phyloP scores from a whole-genome alignment of 768 basidiomycete genomes.

The Mrakia frigida region DNA sequence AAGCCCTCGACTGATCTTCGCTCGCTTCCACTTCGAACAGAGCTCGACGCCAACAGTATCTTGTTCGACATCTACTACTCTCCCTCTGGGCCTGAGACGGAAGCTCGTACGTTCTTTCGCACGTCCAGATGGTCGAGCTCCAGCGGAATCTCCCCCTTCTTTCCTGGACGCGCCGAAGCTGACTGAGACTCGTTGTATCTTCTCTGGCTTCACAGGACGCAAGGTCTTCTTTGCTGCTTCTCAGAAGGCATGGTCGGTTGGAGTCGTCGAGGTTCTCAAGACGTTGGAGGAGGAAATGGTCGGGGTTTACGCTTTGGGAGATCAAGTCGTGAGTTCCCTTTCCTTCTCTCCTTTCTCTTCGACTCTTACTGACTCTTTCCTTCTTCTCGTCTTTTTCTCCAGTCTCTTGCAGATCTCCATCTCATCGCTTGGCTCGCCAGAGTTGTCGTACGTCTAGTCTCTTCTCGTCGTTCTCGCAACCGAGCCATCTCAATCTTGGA shows the following conservation, averaged over 20 bases:
- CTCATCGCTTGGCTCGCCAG: slow-evolving; percentile 63
- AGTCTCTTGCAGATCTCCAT: slow-evolving; percentile 72
- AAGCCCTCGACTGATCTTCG: background rate
- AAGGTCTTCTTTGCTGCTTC: slow-evolving; percentile 43
- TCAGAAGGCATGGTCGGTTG: slow-evolving; percentile 41
- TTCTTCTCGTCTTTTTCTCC: background rate
- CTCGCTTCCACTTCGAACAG: background rate
- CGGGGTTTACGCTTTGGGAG: slow-evolving; percentile 52
- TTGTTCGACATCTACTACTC: slow-evolving; percentile 39
- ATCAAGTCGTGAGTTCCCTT: slow-evolving; percentile 55
- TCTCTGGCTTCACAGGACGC: slow-evolving; percentile 12
- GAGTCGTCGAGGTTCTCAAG: slow-evolving; percentile 41
- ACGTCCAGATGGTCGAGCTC: too few species aligned
- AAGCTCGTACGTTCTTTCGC: background rate
- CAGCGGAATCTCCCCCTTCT: too few species aligned
- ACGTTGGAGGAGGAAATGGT: slow-evolving; percentile 41
- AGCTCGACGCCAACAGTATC: slow-evolving; percentile 39
- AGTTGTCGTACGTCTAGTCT: background rate
- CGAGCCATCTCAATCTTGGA: background rate
- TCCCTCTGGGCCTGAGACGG: slow-evolving; percentile 7
- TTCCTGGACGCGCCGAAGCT: background rate
- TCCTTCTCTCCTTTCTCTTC: background rate
- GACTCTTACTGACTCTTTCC: background rate
- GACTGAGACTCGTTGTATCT: background rate
- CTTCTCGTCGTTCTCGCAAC: background rate